Evolutionary conservation across 441 rosid genomes (phyloP), one percentile per base, ranked within the genome.

Genomic region (Raphanus hybrid): DNA sequence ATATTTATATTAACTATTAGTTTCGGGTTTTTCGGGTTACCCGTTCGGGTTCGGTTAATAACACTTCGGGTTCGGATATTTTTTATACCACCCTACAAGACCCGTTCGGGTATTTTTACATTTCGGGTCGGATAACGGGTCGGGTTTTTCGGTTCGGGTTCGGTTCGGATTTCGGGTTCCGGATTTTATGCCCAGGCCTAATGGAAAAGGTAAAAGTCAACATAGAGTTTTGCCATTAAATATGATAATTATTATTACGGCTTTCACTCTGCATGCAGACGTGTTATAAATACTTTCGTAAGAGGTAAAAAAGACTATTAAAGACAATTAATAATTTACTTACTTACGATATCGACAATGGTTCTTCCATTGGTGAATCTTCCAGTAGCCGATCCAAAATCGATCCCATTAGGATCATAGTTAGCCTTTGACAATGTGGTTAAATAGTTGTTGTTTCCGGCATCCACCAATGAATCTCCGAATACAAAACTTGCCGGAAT

Each of bases 291-390:
- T 1, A 55, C n/a, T 57, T 43, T 45, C 4, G 4, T 15, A 59
- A 59, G 16, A 50, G 18, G 57, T n/a, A 45, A 45, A 45, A 43
- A 41, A 48, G 63, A 7, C 14, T 57, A 8, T 37, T 27, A 59
- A 29, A 45, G 67, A 45, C 0, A 67, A 29, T 8, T 12, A 67
- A 8, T 26, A 26, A 37, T 2, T 16, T 0, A 72, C 75, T 50
- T 74, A 76, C 97, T 84, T 70, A 92, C 32, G 65, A 91, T 84
- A 73, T 92, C 98, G 23, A 81, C 82, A 61, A 91, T 89, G 9
- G 96, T 89, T 81, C 91, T 86, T 52, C 92, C 96, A 74, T 91
- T 92, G 37, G 98, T 91, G 84, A 62, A 92, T 55, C 98, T 73
- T 4, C 96, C 96, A 0, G 93, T 87, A 3, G 94, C 91, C 1